Evolutionary conservation across 192 early-diverging fungal species (phyloP).

Genomic region (Rhizophagus clarus): DNA sequence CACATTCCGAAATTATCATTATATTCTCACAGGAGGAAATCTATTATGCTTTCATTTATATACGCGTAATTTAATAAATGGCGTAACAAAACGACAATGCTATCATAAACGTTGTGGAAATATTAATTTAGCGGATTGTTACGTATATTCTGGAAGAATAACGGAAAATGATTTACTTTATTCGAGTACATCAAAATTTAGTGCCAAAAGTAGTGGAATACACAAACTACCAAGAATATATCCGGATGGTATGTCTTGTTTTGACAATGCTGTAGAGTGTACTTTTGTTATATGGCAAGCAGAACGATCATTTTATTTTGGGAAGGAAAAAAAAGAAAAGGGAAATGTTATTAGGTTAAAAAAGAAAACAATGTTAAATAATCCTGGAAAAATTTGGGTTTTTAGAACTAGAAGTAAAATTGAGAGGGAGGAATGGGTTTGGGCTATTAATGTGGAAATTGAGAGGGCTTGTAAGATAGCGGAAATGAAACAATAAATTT

Average conservation of each 20-base stretch:
- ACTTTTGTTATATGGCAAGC: constrained; percentile 47
- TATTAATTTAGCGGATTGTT: constrained; percentile 39
- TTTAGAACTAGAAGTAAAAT: constrained; percentile 36
- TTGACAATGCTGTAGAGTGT: constrained; percentile 44
- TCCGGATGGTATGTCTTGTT: constrained; percentile 38
- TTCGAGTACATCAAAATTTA: constrained; percentile 36
- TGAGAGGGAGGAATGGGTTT: constrained; percentile 46
- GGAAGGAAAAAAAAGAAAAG: constrained; percentile 12
- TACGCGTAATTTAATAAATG: constrained; percentile 29
- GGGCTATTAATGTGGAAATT: constrained; percentile 45
- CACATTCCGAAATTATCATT: constrained; percentile 41
- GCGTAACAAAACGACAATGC: constrained; percentile 21
- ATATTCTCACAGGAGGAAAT: constrained; percentile 37
- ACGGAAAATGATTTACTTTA: constrained; percentile 39
- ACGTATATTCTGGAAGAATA: constrained; percentile 44
- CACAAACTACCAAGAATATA: constrained; percentile 36
- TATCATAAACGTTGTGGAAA: constrained; percentile 30
- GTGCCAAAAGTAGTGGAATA: background rate
- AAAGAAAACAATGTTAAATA: constrained; percentile 5
- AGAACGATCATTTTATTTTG: constrained; percentile 36
- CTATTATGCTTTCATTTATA: constrained; percentile 40
- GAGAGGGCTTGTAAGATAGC: constrained; percentile 22
- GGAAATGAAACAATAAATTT: background rate
- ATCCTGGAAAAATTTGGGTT: constrained; percentile 19
- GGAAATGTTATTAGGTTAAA: background rate